A percentile compares a stretch with the other conserved stretches of the same genome.
These are phyloP conservation scores for Clarireedia paspali DNA, from an alignment of 2,329 filamentous ascomycete species.

Conservation along the genomic window DNA sequence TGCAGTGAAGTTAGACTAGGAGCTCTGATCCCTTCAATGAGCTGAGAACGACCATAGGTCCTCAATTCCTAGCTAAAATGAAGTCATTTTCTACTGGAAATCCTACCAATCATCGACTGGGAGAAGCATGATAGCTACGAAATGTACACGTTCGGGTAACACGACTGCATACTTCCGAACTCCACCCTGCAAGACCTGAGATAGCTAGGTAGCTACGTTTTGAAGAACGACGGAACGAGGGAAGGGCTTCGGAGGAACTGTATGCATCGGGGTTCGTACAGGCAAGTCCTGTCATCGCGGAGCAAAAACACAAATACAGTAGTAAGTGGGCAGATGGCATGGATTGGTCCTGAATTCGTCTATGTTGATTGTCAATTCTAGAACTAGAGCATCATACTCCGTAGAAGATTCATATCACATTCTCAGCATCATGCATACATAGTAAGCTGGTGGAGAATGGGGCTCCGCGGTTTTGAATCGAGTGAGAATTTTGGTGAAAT, in stretches of 20 bases:
- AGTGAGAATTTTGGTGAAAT: background rate
- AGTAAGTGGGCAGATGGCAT: background rate
- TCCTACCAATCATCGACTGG: background rate
- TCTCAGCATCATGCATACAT: conserved; percentile 8
- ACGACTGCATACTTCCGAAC: conserved; percentile 2
- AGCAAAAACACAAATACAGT: background rate
- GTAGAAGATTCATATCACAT: background rate
- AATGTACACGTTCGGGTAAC: conserved; percentile 3
- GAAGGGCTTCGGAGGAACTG: no score
- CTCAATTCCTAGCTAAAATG: background rate
- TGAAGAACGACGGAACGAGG: background rate
- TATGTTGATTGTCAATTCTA: background rate
- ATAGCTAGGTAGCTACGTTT: background rate
- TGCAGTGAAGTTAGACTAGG: background rate
- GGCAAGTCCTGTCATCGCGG: background rate
- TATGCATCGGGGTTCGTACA: no score
- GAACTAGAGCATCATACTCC: background rate
- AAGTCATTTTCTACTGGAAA: background rate
- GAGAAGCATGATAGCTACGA: background rate
- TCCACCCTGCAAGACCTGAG: background rate
- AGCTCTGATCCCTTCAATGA: background rate
- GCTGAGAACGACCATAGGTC: background rate
- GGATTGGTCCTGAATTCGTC: background rate
- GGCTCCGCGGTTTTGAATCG: background rate
- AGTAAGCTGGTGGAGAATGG: background rate